Base-by-base conservation (phyloP, 305 asterid genomes). In the Fraxinus nigra region DNA sequence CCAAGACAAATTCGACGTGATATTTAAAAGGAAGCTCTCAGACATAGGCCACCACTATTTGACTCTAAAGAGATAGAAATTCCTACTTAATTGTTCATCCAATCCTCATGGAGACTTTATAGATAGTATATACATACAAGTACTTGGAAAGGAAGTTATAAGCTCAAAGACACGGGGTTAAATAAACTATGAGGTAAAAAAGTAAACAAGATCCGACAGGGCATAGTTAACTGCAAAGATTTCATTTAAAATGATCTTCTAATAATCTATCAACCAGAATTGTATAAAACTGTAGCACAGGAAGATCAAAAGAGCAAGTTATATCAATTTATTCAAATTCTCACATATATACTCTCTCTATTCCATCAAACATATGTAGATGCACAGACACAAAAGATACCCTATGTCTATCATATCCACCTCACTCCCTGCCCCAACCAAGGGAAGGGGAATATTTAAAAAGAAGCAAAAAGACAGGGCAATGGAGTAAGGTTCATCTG, bases 351-450 rank as follows among this genome's bases (percentile, higher is more conserved):
- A 77, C 20, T 20, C 38, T 3, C 43, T 13, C 65, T 9, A 79
- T 56, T 63, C 37, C 18, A 28, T 67, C 74, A 67, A 67, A 59
- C 63, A 76, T 59, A 72, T 28, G 38, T 75, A 65, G 72, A 80
- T 10, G 56, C 59, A 81, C 35, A 48, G 61, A 26, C 18, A 10
- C 35, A 72, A 61, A 28, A 34, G 16, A 32, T 7, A 72, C 16
- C 56, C 16, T 34, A 65, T 24, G 63, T 70, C 35, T 24, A 79
- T 28, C 18, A 28, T 67, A 33, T 6, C 37, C 74, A 13, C 38
- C 38, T 14, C 72, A 3, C 35, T 16, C 35, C 18, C 22, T 3
- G 2, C 37, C 35, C 35, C 35, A 9, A 67, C 18, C 22, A 28
- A 67, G 20, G 74, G 8, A 28, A 30, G 37, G 37, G 74, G 8